These are phyloP conservation scores for Penicillium sp. DNA, from an alignment of 2,329 filamentous ascomycete species.

Conservation along the genomic window DNA sequence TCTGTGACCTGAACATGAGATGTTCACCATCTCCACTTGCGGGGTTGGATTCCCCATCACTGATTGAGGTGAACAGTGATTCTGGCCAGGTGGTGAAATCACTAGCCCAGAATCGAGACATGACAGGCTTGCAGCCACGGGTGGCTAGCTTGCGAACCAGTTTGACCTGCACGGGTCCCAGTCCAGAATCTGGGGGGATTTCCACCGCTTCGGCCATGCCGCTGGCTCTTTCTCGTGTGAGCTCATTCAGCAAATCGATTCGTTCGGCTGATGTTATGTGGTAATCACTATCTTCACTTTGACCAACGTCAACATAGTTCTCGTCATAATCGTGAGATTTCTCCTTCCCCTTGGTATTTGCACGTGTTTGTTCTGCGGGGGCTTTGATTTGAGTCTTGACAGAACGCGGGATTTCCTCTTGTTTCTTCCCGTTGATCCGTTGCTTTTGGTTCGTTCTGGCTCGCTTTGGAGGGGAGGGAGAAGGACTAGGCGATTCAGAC, in stretches of 20 bases:
- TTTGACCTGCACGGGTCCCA: slow-evolving; percentile 55
- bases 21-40: slow-evolving; percentile 22
- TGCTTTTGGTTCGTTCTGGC: not conserved
- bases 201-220: slow-evolving; percentile 38
- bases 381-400: not conserved
- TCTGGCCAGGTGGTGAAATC: slow-evolving; percentile 58
- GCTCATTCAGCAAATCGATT: not conserved
- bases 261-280: not conserved
- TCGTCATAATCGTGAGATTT: not conserved
- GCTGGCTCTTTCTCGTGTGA: slow-evolving; percentile 22
- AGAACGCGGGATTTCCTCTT: not conserved
- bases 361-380: not conserved
- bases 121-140: slow-evolving; percentile 58
- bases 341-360: not conserved
- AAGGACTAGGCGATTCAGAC: not conserved
- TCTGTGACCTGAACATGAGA: slow-evolving; percentile 49
- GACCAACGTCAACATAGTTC: not conserved
- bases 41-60: not conserved
- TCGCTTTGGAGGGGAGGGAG: not conserved
- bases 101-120: slow-evolving; percentile 53
- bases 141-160: slow-evolving; percentile 56
- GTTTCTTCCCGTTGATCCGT: not conserved
- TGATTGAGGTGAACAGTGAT: slow-evolving; percentile 48
- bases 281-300: not conserved
- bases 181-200: slow-evolving; percentile 41